Conservation (phyloP, 164 flowering plant species). For the Umbellularia californica region DNA sequence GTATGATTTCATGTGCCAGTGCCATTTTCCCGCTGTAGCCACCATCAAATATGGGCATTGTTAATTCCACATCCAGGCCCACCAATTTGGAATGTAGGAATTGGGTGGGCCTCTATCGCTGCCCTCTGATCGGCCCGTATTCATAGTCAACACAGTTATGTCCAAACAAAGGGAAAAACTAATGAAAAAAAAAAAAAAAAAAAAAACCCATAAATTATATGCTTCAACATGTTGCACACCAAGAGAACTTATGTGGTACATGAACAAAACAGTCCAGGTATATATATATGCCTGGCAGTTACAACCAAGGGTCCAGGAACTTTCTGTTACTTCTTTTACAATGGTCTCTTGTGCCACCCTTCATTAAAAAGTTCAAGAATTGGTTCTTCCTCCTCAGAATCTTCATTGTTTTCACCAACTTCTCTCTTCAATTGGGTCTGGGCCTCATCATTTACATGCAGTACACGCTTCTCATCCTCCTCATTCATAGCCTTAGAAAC, state of each 20-base stretch:
- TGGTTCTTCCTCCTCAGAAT: conserved; percentile 19
- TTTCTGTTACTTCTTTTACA: not conserved
- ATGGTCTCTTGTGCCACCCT: conserved; percentile 29
- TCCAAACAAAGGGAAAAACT: not conserved
- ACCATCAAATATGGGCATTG: too few species aligned
- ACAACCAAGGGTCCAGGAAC: not conserved
- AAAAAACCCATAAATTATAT: too few species aligned
- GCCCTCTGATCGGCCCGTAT: not conserved
- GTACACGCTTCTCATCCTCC: not conserved
- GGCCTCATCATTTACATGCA: not conserved
- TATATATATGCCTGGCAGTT: not conserved
- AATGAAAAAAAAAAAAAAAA: too few species aligned
- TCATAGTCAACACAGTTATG: not conserved
- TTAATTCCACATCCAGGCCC: too few species aligned
- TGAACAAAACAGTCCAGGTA: too few species aligned
- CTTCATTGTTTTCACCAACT: conserved; percentile 14
- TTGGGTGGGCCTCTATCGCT: not conserved
- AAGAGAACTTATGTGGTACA: too few species aligned
- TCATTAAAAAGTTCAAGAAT: conserved; percentile 40
- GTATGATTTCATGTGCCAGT: too few species aligned
- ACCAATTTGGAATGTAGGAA: too few species aligned
- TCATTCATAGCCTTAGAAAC: not conserved
- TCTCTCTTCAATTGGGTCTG: not conserved
- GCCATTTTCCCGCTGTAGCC: too few species aligned
- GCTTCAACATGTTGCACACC: too few species aligned